These are phyloP conservation scores for Colletotrichum sp. DNA, from an alignment of 2,329 filamentous ascomycete species.

Conservation along the genomic window DNA sequence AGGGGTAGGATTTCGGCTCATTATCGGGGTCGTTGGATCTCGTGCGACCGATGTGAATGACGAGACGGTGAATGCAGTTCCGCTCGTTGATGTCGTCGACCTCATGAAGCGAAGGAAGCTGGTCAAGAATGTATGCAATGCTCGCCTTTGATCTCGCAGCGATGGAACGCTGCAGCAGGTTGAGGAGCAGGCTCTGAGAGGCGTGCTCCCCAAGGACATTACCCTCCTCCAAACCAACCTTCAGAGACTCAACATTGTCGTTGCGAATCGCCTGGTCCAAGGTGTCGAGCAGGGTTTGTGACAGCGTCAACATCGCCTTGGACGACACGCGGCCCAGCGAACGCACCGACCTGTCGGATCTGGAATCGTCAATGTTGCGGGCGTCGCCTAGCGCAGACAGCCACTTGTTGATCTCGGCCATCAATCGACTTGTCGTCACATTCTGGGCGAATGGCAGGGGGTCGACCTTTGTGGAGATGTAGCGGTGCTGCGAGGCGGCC, in stretches of 20 bases:
- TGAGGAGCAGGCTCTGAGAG: slow-evolving; percentile 74
- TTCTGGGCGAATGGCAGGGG: slow-evolving; percentile 86
- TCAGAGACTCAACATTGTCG: slow-evolving; percentile 66
- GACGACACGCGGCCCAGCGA: slow-evolving; percentile 81
- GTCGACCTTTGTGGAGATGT: slow-evolving; percentile 90
- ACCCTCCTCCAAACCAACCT: slow-evolving; percentile 62
- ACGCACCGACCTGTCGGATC: slow-evolving; percentile 74
- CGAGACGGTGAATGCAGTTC: slow-evolving; percentile 90
- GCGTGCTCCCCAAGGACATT: slow-evolving; percentile 56
- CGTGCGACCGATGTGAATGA: slow-evolving; percentile 90
- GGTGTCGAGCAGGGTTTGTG: slow-evolving; percentile 70
- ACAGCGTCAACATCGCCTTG: slow-evolving; percentile 75
- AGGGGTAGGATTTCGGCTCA: slow-evolving; percentile 54
- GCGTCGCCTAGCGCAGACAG: slow-evolving; percentile 81
- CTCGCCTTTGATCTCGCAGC: slow-evolving; percentile 71
- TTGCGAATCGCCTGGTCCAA: slow-evolving; percentile 75
- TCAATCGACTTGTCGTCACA: slow-evolving; percentile 50
- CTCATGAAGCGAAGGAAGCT: slow-evolving; percentile 78
- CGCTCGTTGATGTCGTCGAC: slow-evolving; percentile 92
- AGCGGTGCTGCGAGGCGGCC: slow-evolving; percentile 79
- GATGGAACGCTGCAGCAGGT: slow-evolving; percentile 79
- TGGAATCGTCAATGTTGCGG: slow-evolving; percentile 77
- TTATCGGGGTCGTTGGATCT: slow-evolving; percentile 54
- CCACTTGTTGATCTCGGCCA: slow-evolving; percentile 84
- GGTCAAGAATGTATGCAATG: slow-evolving; percentile 73